Evolutionary conservation across 2,329 filamentous ascomycete genomes (phyloP).

Genomic region (Colletotrichum kahawae): DNA sequence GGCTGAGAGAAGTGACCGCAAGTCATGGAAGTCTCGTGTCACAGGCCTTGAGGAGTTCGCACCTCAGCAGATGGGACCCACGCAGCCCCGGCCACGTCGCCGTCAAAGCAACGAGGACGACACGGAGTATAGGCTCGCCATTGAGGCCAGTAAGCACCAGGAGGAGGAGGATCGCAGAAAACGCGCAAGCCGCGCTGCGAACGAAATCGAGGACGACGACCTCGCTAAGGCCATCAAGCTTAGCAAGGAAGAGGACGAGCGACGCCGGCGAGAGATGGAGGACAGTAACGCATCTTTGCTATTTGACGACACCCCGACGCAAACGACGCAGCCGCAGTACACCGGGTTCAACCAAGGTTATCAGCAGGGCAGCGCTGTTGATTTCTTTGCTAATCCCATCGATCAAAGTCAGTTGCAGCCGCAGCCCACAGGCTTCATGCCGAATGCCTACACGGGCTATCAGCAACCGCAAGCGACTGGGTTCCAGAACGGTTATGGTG

Average conservation of each 20-base stretch:
- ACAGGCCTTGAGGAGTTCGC: conserved; percentile 87
- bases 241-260: conserved; percentile 92
- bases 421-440: conserved; percentile 78
- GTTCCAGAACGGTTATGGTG: conserved; percentile 65
- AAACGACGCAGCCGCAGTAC: conserved; percentile 66
- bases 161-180: conserved; percentile 87
- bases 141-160: conserved; percentile 94
- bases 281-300: conserved; percentile 83
- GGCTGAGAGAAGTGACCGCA: conserved; percentile 87
- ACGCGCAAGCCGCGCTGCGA: conserved; percentile 65
- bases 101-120: conserved; percentile 74
- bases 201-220: conserved; percentile 75
- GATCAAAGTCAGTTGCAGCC: conserved; percentile 76
- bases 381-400: conserved; percentile 96
- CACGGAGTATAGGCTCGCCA: conserved; percentile 84
- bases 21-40: conserved; percentile 95
- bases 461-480: conserved; percentile 49
- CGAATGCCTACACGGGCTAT: conserved; percentile 60
- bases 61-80: conserved; percentile 43
- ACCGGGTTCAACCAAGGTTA: conserved; percentile 97
- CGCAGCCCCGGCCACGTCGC: conserved; percentile 45
- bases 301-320: conserved; percentile 79
- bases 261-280: conserved; percentile 85
- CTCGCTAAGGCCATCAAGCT: conserved; percentile 93
- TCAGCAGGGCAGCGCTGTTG: conserved; percentile 93